Conservation (phyloP, 441 rosid genomes). For the Melastoma candidum region DNA sequence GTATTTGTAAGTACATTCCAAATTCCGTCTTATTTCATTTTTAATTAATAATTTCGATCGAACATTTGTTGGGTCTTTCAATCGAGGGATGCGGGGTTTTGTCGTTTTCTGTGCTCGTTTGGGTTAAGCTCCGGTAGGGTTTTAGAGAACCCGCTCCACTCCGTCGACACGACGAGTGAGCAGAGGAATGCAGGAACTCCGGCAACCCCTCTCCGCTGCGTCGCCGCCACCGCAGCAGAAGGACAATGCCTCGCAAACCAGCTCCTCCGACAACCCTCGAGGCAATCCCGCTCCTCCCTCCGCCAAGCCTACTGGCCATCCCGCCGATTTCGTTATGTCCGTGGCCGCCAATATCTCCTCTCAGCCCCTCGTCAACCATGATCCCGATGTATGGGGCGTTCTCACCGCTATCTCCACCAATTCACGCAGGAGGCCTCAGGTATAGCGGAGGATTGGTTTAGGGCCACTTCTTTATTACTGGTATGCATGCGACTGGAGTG, state of each 20-base stretch:
- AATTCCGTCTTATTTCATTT: too few species aligned
- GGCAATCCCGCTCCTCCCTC: constrained; percentile 14
- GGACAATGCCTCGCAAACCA: constrained; percentile 20
- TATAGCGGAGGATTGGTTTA: constrained; percentile 1
- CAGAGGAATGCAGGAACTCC: too few species aligned
- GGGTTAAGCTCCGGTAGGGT: too few species aligned
- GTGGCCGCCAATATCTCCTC: constrained; percentile 55
- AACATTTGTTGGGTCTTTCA: too few species aligned
- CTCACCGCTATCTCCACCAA: constrained; percentile 77
- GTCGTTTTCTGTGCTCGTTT: too few species aligned
- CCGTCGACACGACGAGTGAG: too few species aligned
- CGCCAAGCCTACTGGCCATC: constrained; percentile 19
- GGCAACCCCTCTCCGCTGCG: too few species aligned
- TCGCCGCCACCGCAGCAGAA: too few species aligned
- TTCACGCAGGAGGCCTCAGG: constrained; percentile 84
- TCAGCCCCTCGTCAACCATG: constrained; percentile 61
- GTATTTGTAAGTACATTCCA: too few species aligned
- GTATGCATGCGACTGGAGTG: not conserved
- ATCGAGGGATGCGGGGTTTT: too few species aligned
- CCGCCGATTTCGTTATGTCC: constrained; percentile 42
- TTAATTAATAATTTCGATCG: too few species aligned
- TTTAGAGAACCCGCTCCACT: too few species aligned
- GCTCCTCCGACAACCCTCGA: constrained; percentile 15
- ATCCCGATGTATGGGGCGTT: constrained; percentile 77
- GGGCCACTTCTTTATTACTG: not conserved